Evolutionary conservation across 495 filamentous ascomycete species (phyloP), one percentile per base, ranked within the genome.

Genomic region (Hyphodiscus hymeniophilus): DNA sequence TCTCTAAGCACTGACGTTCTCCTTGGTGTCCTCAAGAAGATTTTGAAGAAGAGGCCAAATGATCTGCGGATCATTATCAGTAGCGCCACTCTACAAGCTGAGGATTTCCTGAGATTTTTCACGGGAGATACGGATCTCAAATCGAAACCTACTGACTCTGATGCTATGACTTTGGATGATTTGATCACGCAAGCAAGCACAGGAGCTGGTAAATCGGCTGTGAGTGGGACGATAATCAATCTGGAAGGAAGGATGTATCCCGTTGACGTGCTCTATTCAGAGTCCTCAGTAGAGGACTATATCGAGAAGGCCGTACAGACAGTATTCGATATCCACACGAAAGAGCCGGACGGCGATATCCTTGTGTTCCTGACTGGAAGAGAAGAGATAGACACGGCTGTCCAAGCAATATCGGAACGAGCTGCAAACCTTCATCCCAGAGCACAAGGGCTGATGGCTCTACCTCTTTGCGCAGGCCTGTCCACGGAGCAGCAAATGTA

Each of bases 1-100:
- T 94, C 88, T 50, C 74, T 99, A 47, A 94, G 90, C 65, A 90
- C 90, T 6, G 92, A 99, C 57, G 79, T 99, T 31, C 75, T 99
- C 4, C 78, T 99, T 31, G 90, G 92, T 0, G 70, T 96, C n/a
- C 61, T 99, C 33, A 97, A 95, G 68, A 97, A 97, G 63, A 92
- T 99, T 52, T 66, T 78, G 47, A 89, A 80, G 63, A 82, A 77
- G 64, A 75, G 92, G 26, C 75, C 84, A 24, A 48, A 50, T 32
- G 91, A 96, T 38, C 68, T 97, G 33, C 76, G 90, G 7, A 85
- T 99, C 49, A 79, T 99, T 23, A 79, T 97, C 59, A 95, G 89
- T 62, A 95, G 90, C 62, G 92, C 94, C 21, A 97, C 94, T 0
- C 65, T 97, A 6, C 88, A 97, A 59, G 94, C 91, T 7, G 86